phyloP scores from a whole-genome alignment of 495 filamentous ascomycete species.

The Neurospora sp. region DNA sequence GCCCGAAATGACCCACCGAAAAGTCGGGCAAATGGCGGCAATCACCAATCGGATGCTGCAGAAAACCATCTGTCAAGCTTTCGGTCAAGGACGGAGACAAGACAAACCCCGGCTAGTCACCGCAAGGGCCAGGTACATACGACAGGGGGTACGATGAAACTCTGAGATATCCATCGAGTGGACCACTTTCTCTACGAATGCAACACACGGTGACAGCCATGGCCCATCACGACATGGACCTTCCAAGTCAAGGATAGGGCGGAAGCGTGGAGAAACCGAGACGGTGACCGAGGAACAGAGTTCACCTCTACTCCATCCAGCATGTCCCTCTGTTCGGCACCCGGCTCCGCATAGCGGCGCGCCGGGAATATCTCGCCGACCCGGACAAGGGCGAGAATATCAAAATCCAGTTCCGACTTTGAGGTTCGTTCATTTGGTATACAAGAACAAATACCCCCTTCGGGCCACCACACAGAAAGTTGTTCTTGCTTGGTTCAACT shows the following conservation, averaged over 20 bases:
- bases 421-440: neutral
- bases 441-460: neutral
- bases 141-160: neutral
- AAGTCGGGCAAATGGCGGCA: neutral
- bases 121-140: neutral
- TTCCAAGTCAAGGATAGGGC: neutral
- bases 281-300: neutral
- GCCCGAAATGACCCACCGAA: neutral
- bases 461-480: neutral
- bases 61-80: neutral
- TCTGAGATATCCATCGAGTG: neutral
- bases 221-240: neutral
- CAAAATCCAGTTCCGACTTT: neutral
- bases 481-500: neutral
- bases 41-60: neutral
- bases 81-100: neutral
- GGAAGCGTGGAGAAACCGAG: neutral
- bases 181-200: neutral
- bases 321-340: neutral
- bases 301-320: neutral
- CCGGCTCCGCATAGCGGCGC: neutral
- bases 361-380: neutral
- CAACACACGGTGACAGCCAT: neutral
- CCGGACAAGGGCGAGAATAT: neutral
- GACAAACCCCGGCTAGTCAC: neutral